A percentile compares a stretch with the other conserved stretches of the same genome.
Conservation (phyloP, 805 yeast species). For the Dipodascopsis uninucleata region DNA sequence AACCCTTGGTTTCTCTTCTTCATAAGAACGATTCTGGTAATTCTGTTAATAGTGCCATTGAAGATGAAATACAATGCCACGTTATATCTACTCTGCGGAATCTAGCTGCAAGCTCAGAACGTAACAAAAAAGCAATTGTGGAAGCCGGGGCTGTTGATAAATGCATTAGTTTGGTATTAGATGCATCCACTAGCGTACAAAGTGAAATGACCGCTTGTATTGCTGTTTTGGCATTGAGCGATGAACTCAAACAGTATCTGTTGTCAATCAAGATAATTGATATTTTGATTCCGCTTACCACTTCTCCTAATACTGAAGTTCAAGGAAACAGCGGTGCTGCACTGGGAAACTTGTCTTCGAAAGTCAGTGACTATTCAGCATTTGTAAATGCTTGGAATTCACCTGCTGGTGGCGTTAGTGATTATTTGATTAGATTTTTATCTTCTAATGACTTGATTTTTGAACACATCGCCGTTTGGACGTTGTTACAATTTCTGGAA, state of each 20-base stretch:
- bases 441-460: conserved; percentile 85
- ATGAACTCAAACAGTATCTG: conserved; percentile 81
- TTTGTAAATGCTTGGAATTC: conserved; percentile 73
- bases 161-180: conserved; percentile 80
- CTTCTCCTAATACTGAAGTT: conserved; percentile 83
- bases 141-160: conserved; percentile 95
- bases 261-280: conserved; percentile 80
- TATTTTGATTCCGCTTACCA: conserved; percentile 87
- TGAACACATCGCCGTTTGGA: conserved; percentile 98
- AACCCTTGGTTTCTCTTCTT: conserved; percentile 81
- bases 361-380: conserved; percentile 77
- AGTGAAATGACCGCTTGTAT: conserved; percentile 95
- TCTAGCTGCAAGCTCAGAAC: conserved; percentile 91
- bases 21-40: conserved; percentile 50
- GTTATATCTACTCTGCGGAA: conserved; percentile 94
- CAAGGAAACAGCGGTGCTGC: conserved; percentile 99
- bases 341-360: conserved; percentile 87
- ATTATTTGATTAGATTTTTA: conserved; percentile 76
- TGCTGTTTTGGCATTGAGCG: conserved; percentile 94
- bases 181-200: conserved; percentile 87
- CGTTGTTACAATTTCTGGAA: conserved; percentile 86
- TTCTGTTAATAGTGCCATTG: conserved; percentile 31
- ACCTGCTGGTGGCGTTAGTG: conserved; percentile 81
- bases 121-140: conserved; percentile 83
- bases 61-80: conserved; percentile 97